Percentiles rank a stretch among this genome's conserved stretches.
Conservation (phyloP, 805 yeast species). For the Lachancea mirantina region DNA sequence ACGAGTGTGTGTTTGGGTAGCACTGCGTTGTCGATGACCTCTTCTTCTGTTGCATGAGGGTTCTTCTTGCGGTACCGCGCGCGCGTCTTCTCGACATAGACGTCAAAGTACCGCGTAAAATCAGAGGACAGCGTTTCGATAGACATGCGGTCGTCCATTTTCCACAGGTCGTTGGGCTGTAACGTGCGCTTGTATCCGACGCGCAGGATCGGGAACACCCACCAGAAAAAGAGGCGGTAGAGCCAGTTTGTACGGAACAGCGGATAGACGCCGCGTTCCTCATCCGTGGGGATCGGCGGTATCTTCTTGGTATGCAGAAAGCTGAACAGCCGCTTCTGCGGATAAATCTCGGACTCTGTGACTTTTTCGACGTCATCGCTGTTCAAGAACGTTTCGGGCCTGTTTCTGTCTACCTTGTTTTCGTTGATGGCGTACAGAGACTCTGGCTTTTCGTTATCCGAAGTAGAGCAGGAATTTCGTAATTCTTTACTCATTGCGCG, state of each 20-base stretch:
- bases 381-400: conserved; percentile 28
- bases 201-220: conserved; percentile 59
- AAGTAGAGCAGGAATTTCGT: too few relatives aligned
- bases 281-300: conserved; percentile 42
- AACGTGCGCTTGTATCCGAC: conserved; percentile 70
- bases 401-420: conserved; percentile 23
- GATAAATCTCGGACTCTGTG: conserved; percentile 28
- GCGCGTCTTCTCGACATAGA: conserved; percentile 31
- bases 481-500: too few relatives aligned
- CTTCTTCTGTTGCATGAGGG: conserved; percentile 34
- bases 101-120: conserved; percentile 33
- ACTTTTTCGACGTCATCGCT: conserved; percentile 31
- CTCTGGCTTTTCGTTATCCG: too few relatives aligned
- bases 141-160: conserved; percentile 36
- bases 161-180: conserved; percentile 53
- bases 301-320: conserved; percentile 43
- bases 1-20: conserved; percentile 33
- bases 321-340: conserved; percentile 45
- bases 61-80: conserved; percentile 25
- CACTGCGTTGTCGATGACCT: conserved; percentile 29
- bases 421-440: too few relatives aligned
- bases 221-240: conserved; percentile 49
- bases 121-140: conserved; percentile 35
- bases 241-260: conserved; percentile 37
- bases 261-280: conserved; percentile 47